A percentile compares a stretch with the other conserved stretches of the same genome.
Conservation (phyloP, 1,284 basidiomycete species). For the Boletus calvinii region DNA sequence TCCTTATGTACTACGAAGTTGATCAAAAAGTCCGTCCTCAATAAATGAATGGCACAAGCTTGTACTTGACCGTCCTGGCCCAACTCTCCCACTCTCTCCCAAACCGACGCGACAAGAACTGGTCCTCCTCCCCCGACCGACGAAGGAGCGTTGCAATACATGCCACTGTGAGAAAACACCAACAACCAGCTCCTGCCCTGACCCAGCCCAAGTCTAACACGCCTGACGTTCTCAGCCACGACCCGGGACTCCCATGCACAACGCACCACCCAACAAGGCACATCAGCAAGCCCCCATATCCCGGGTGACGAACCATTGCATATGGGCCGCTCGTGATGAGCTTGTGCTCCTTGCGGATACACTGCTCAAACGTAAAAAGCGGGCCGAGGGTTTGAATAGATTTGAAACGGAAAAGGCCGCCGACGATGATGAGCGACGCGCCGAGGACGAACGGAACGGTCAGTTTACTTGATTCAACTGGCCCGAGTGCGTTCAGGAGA, state of each 20-base stretch:
- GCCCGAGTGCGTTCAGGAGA: conserved; percentile 9
- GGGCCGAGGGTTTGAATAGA: conserved; percentile 18
- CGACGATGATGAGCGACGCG: conserved; percentile 6
- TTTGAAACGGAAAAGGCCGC: conserved; percentile 8
- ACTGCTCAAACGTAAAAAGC: conserved; percentile 18
- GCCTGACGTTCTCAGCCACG: conserved; percentile 19
- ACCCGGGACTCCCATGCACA: conserved; percentile 4
- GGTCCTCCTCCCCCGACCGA: conserved; percentile 16
- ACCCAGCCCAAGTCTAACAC: background rate
- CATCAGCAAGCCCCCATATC: conserved; percentile 10
- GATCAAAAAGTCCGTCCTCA: background rate
- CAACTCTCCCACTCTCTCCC: conserved; percentile 20
- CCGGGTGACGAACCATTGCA: conserved; percentile 22
- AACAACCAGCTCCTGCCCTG: background rate
- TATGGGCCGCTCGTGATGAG: conserved; percentile 23
- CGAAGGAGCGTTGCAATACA: conserved; percentile 6
- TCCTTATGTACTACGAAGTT: too few relatives aligned
- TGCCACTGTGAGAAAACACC: background rate
- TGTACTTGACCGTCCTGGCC: conserved; percentile 16
- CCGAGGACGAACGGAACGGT: conserved; percentile 16
- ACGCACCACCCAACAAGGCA: conserved; percentile 6
- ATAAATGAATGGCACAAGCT: conserved; percentile 17
- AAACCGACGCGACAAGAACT: conserved; percentile 12
- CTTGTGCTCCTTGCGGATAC: conserved; percentile 18
- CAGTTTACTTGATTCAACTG: conserved; percentile 8